Conservation (phyloP, 495 filamentous ascomycete genomes). For the Bathelium albidoporum region DNA sequence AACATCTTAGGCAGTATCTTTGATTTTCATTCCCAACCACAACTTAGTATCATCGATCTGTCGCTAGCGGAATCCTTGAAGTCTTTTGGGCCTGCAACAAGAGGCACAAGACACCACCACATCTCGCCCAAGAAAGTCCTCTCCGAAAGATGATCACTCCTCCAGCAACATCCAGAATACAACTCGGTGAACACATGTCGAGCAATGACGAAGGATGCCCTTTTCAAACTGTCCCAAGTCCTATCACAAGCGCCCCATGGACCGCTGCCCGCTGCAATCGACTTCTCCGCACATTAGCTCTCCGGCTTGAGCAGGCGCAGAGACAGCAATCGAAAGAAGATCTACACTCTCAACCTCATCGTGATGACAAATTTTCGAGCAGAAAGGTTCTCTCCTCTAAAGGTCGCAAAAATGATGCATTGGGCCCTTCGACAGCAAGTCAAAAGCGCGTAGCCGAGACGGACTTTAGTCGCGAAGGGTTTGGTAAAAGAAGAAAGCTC, state of each 20-base stretch:
- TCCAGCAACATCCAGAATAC: neutral
- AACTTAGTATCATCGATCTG: neutral
- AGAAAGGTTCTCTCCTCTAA: too few species aligned
- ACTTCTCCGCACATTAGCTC: neutral
- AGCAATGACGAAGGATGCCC: neutral
- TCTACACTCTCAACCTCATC: neutral
- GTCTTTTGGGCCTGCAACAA: neutral
- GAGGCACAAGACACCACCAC: neutral
- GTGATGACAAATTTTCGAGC: neutral
- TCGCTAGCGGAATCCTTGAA: neutral
- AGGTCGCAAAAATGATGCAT: too few species aligned
- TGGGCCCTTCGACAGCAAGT: neutral
- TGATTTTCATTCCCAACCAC: neutral
- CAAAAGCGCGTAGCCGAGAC: neutral
- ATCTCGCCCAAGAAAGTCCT: neutral
- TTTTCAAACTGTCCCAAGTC: neutral
- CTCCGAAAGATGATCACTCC: neutral
- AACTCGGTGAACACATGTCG: neutral
- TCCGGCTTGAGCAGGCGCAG: neutral
- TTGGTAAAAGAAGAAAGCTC: neutral
- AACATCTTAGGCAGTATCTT: neutral
- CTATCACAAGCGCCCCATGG: neutral
- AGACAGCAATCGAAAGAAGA: neutral
- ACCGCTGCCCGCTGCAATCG: neutral
- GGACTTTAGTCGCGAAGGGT: neutral